These are phyloP conservation scores for Seiridium cupressi DNA, from an alignment of 2,329 filamentous ascomycete species.

Conservation along the genomic window DNA sequence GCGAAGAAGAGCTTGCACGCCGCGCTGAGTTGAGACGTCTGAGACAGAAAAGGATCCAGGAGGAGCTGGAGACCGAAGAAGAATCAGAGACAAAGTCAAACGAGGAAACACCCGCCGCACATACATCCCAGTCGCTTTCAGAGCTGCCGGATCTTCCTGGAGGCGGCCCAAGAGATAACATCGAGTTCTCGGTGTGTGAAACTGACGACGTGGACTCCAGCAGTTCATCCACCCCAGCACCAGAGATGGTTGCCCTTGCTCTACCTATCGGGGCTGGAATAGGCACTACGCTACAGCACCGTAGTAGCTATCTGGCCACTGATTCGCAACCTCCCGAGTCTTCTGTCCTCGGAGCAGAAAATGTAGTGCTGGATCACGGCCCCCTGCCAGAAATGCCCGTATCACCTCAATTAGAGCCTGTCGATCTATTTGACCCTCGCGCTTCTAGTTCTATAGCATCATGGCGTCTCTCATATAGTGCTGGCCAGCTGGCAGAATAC, in stretches of 20 bases:
- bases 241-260: not conserved
- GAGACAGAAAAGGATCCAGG: constrained; percentile 55
- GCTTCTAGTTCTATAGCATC: constrained; percentile 24
- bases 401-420: constrained; percentile 19
- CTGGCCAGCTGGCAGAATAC: constrained; percentile 18
- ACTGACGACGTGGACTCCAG: constrained; percentile 1
- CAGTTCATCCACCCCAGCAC: not conserved
- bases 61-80: constrained; percentile 51
- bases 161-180: constrained; percentile 45
- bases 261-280: not conserved
- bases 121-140: constrained; percentile 4
- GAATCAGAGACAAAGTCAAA: constrained; percentile 29
- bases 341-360: constrained; percentile 6
- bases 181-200: constrained; percentile 41
- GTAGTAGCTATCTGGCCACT: constrained; percentile 15
- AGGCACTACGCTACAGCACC: constrained; percentile 7
- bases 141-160: constrained; percentile 23
- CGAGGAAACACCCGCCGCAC: constrained; percentile 25
- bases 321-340: constrained; percentile 10
- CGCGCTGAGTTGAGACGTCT: constrained; percentile 55
- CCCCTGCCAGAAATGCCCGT: constrained; percentile 17
- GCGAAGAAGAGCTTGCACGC: constrained; percentile 51
- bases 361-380: constrained; percentile 12
- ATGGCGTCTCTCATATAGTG: constrained; percentile 26
- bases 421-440: constrained; percentile 16